A percentile compares a stretch with the other conserved stretches of the same genome.
Conservation (phyloP, 768 basidiomycete species). For the Postia placenta region DNA sequence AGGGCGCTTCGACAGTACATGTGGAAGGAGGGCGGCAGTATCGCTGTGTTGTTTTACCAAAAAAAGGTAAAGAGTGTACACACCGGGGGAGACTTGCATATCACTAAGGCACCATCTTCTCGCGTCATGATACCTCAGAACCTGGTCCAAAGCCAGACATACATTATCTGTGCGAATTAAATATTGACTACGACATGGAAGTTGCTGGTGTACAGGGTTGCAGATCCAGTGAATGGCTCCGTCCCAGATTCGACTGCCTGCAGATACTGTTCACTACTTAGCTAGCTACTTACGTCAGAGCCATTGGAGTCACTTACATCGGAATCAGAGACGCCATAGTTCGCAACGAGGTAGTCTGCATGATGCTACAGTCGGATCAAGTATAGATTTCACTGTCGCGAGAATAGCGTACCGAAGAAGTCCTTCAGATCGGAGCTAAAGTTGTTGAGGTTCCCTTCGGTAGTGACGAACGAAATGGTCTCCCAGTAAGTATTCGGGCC, state of each 20-base stretch:
- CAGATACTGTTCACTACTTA: conserved; percentile 32
- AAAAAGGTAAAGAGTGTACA: too few relatives aligned
- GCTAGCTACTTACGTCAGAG: background rate
- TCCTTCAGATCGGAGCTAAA: conserved; percentile 48
- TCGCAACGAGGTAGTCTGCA: conserved; percentile 38
- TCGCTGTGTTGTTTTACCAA: too few relatives aligned
- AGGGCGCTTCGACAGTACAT: too few relatives aligned
- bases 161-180: background rate
- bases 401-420: conserved; percentile 42
- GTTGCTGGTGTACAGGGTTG: conserved; percentile 35
- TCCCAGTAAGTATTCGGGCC: conserved; percentile 50
- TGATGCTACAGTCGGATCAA: background rate
- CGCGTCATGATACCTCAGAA: too few relatives aligned
- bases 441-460: conserved; percentile 38
- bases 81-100: too few relatives aligned
- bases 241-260: conserved; percentile 53
- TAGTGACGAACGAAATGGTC: conserved; percentile 49
- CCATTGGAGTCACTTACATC: conserved; percentile 26
- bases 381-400: background rate
- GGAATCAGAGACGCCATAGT: conserved; percentile 39
- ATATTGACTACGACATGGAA: conserved; percentile 34
- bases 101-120: too few relatives aligned
- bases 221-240: conserved; percentile 47
- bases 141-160: too few relatives aligned
- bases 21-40: too few relatives aligned